Base-by-base conservation (phyloP, 2,329 filamentous ascomycete species). In the Myriosclerotinia duriaeana region DNA sequence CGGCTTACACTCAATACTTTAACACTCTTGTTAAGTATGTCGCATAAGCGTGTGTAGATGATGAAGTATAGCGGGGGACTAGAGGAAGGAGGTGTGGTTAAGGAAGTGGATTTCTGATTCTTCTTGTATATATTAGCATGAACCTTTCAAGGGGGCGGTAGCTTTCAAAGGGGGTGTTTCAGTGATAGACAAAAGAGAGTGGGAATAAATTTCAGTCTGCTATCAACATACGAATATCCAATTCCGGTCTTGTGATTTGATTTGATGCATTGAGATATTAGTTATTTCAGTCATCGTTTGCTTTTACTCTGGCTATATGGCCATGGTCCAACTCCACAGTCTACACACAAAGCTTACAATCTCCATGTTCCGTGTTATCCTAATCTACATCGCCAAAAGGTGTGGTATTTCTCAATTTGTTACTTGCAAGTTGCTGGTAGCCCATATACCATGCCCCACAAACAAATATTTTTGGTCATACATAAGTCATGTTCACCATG, bases 1-100 rank as follows among this genome's bases (percentile, higher is more conserved):
- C 72, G 20, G 81, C 79, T 7, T 72, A 71, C 66, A 53, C 46
- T 12, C 17, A 50, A 42, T 65, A 65, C 64, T 52, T 60, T n/a
- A 26, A 65, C 20, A 65, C 64, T 22, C 2, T 65, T 53, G 38
- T 53, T 26, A 53, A 46, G 14, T 65, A 65, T 22, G 46, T 38
- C 34, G 64, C 64, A 44, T 65, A 65, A 44, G 14, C 36, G n/a
- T 40, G 22, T 52, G 54, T 30, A 36, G 11, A n/a, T 42, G 2
- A 34, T 8, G 38, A 42, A 42, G 30, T 22, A 17, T 48, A 17
- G 12, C n/a, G 5, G 20, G 3, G 30, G 15, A 30, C 34, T 12
- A 11, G 40, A 2, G 17, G 1, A 64, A 34, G 30, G 34, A 12
- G 14, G 4, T 50, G 15, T 50, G 34, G 30, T 34, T 26, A 11